A percentile compares a stretch with the other conserved stretches of the same genome.
These are phyloP conservation scores for Coemansia guatemalensis DNA, from an alignment of 192 early-diverging fungal genomes.

Conservation along the genomic window DNA sequence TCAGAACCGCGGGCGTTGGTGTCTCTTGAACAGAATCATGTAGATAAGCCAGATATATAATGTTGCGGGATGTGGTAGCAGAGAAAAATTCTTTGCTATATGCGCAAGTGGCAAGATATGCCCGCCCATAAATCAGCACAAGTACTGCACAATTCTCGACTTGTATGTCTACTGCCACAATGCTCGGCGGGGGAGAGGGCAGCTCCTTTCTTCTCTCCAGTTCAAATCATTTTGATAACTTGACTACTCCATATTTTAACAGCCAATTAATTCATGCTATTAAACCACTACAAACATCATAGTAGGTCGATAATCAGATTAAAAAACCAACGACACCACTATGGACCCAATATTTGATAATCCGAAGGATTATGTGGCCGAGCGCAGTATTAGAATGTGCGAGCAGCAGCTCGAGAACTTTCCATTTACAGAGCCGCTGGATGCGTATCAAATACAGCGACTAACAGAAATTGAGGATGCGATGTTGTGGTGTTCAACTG, in stretches of 20 bases:
- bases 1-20: slow-evolving; percentile 12
- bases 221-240: not conserved
- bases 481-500: slow-evolving; percentile 6
- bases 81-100: too few relatives aligned
- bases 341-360: too few relatives aligned
- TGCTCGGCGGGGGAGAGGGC: too few relatives aligned
- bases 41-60: too few relatives aligned
- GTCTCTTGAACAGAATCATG: not conserved
- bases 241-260: not conserved
- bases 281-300: too few relatives aligned
- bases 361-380: too few relatives aligned
- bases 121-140: not conserved
- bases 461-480: slow-evolving; percentile 34
- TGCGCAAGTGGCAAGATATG: not conserved
- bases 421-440: slow-evolving; percentile 40
- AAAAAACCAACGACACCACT: not conserved
- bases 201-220: not conserved
- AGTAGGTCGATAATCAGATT: not conserved
- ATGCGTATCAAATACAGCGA: slow-evolving; percentile 27
- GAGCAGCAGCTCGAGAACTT: slow-evolving; percentile 25
- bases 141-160: not conserved
- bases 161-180: not conserved
- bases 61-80: too few relatives aligned
- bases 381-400: slow-evolving; percentile 26
- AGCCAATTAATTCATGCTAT: too few relatives aligned